Percentiles rank a stretch among this genome's conserved stretches.
phyloP scores from a whole-genome alignment of 2,329 filamentous ascomycete species.

The Boeremia exigua region DNA sequence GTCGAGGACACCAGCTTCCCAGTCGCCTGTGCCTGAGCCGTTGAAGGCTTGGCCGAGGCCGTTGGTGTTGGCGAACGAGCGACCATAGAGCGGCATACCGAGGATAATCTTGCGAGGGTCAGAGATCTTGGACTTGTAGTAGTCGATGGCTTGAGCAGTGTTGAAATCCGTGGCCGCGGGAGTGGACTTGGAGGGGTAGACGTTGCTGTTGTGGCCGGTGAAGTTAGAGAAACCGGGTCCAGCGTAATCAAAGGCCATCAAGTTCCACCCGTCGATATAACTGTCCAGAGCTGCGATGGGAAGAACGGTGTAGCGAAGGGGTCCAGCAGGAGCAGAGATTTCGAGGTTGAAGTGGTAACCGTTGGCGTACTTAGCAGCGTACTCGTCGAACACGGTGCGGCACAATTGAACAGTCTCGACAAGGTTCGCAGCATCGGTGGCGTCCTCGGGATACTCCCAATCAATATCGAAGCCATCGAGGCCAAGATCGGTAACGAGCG shows the following conservation, averaged over 20 bases:
- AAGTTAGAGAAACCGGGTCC: conserved; percentile 75
- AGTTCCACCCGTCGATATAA: conserved; percentile 56
- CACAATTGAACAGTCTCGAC: conserved; percentile 45
- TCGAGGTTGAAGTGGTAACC: conserved; percentile 52
- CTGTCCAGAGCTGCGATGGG: conserved; percentile 50
- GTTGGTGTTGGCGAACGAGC: conserved; percentile 33
- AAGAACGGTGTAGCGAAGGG: conserved; percentile 48
- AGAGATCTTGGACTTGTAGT: conserved; percentile 32
- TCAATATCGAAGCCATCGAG: conserved; percentile 61
- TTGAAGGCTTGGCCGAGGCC: conserved; percentile 35
- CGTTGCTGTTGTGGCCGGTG: conserved; percentile 58
- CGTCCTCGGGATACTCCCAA: conserved; percentile 53
- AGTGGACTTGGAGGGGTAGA: conserved; percentile 27
- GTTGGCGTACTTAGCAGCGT: conserved; percentile 45
- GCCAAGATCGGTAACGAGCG: conserved; percentile 79
- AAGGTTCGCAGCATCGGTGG: conserved; percentile 45
- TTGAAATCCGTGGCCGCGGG: conserved; percentile 37
- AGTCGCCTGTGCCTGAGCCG: conserved; percentile 33
- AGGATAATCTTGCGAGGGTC: conserved; percentile 32
- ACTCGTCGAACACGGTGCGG: conserved; percentile 47
- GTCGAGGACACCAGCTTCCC: conserved; percentile 35
- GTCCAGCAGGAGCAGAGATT: conserved; percentile 52
- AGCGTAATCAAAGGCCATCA: conserved; percentile 71
- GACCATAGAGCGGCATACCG: conserved; percentile 41
- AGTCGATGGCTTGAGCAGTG: conserved; percentile 32